A percentile compares a stretch with the other conserved stretches of the same genome.
Conservation (phyloP, 23 red algal genomes). For the Gracilaria gracilis region DNA sequence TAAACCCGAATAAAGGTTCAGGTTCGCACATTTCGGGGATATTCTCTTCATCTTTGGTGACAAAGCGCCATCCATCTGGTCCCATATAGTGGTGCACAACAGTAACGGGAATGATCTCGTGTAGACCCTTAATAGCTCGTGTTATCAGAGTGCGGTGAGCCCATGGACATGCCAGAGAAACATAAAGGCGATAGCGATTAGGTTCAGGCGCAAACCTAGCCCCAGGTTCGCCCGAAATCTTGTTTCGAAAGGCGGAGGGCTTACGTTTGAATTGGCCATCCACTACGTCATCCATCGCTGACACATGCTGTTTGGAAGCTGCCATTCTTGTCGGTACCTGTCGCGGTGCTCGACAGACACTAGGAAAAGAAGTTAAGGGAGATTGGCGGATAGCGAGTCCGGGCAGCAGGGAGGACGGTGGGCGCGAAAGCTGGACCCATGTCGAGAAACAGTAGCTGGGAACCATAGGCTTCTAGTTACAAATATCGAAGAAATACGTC, state of each 20-base stretch:
- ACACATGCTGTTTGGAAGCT: slow-evolving; percentile 28
- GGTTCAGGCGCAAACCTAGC: slow-evolving; percentile 60
- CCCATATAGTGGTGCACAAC: slow-evolving; percentile 92
- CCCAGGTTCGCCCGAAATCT: slow-evolving; percentile 42
- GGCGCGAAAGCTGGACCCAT: neutral
- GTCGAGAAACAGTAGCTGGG: neutral
- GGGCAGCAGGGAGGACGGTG: neutral
- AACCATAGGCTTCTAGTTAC: neutral
- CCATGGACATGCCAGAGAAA: slow-evolving; percentile 92
- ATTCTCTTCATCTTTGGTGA: slow-evolving; percentile 49
- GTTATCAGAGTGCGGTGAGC: slow-evolving; percentile 77
- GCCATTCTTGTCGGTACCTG: neutral
- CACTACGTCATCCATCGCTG: slow-evolving; percentile 71
- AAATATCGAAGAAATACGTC: slow-evolving; percentile 8
- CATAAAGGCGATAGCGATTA: slow-evolving; percentile 78
- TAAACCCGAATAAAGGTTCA: slow-evolving; percentile 78
- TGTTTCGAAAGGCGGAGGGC: slow-evolving; percentile 53
- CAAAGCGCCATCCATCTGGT: slow-evolving; percentile 82
- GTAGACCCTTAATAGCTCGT: slow-evolving; percentile 83
- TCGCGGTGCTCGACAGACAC: neutral
- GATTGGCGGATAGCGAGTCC: neutral
- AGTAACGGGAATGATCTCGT: slow-evolving; percentile 60
- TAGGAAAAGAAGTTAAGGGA: neutral
- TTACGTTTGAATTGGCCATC: slow-evolving; percentile 60
- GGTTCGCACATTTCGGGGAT: slow-evolving; percentile 70